These are phyloP conservation scores for Polytolypa hystricis DNA, from an alignment of 2,329 filamentous ascomycete genomes.

Conservation along the genomic window DNA sequence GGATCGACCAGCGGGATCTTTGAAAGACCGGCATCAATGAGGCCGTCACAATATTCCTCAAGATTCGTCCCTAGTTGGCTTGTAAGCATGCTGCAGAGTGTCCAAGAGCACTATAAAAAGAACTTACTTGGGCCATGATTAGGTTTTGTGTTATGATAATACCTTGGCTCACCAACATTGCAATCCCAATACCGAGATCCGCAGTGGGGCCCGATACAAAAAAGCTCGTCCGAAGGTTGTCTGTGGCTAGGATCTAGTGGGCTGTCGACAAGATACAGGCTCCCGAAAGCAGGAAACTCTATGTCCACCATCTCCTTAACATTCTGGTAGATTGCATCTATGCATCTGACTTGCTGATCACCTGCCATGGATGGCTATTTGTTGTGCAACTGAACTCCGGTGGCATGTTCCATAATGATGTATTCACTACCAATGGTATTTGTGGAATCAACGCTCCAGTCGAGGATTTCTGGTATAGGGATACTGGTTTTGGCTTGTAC, in stretches of 20 bases:
- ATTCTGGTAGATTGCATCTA: constrained; percentile 2
- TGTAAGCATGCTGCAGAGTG: no score
- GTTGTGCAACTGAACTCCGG: constrained; percentile 19
- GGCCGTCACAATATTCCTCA: constrained; percentile 21
- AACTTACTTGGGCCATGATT: constrained; percentile 30
- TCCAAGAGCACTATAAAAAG: no score
- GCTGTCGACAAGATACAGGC: constrained; percentile 20
- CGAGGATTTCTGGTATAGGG: constrained; percentile 31
- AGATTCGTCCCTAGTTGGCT: constrained; percentile 23
- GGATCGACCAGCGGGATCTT: constrained; percentile 17
- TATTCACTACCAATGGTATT: constrained; percentile 25
- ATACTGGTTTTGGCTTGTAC: constrained; percentile 27
- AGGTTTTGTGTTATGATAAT: constrained; percentile 20
- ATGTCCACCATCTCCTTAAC: constrained; percentile 10
- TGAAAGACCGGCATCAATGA: constrained; percentile 28
- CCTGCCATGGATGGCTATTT: constrained; percentile 22
- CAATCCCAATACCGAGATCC: constrained; percentile 2
- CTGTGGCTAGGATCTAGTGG: constrained; percentile 1
- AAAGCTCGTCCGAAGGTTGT: constrained; percentile 1
- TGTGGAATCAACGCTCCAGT: constrained; percentile 27
- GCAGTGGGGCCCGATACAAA: constrained; percentile 2
- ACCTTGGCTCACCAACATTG: constrained; percentile 16
- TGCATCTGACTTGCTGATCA: constrained; percentile 16
- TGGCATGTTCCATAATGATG: constrained; percentile 28
- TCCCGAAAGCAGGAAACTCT: constrained; percentile 23